Conservation (phyloP, 140 eudicot species). For the Stevia rebaudiana region DNA sequence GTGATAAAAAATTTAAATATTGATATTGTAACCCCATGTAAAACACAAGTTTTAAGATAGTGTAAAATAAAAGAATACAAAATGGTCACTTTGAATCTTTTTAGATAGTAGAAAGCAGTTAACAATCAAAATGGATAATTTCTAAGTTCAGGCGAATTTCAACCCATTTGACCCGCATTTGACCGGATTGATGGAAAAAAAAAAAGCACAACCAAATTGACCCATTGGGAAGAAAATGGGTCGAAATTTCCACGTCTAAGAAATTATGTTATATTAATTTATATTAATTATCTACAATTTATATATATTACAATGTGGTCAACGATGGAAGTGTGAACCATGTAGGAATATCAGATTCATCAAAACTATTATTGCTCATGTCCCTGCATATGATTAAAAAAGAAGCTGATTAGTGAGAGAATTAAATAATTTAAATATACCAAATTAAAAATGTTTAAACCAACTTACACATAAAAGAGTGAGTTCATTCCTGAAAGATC, state of each 20-base stretch:
- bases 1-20: too few species aligned
- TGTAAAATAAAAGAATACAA: too few species aligned
- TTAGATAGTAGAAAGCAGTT: too few species aligned
- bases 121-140: too few species aligned
- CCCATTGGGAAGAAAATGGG: not conserved
- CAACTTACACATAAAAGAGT: conserved; percentile 70
- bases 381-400: conserved; percentile 56
- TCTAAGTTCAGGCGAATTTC: not conserved
- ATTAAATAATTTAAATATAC: not conserved
- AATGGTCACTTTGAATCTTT: too few species aligned
- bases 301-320: conserved; percentile 57
- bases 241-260: not conserved
- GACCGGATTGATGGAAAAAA: conserved; percentile 1
- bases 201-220: not conserved
- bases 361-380: conserved; percentile 86
- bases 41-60: too few species aligned
- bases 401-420: not conserved
- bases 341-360: conserved; percentile 43
- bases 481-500: conserved; percentile 54
- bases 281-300: not conserved
- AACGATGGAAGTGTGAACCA: conserved; percentile 62
- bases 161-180: conserved; percentile 1
- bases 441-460: not conserved
- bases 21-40: too few species aligned
- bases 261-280: too few species aligned